Evolutionary conservation across 768 basidiomycete species (phyloP).

Genomic region (Trametes cingulata): DNA sequence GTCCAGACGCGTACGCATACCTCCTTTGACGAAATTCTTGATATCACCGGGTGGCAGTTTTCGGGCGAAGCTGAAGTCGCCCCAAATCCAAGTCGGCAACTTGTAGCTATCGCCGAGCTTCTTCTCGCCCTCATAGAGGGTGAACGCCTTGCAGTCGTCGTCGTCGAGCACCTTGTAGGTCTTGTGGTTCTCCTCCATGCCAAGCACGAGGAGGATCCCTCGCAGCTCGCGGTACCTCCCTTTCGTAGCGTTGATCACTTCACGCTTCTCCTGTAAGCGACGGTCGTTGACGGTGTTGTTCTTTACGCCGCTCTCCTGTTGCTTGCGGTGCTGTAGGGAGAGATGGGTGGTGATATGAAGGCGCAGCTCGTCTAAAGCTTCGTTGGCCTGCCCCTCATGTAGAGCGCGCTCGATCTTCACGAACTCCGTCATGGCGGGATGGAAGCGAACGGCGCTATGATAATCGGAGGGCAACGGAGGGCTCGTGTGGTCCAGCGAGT

Average conservation of each 20-base stretch:
- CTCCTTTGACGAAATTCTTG: too few relatives aligned
- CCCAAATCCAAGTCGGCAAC: neutral
- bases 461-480: neutral
- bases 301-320: neutral
- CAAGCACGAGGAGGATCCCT: neutral
- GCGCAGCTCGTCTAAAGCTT: slow-evolving; percentile 5
- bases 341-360: slow-evolving; percentile 1
- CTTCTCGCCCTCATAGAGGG: neutral
- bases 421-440: neutral
- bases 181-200: neutral
- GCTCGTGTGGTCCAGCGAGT: neutral
- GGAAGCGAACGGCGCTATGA: neutral
- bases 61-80: neutral
- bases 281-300: neutral
- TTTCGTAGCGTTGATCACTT: neutral
- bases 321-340: neutral
- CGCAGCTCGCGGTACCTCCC: neutral
- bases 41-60: too few relatives aligned
- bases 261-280: neutral
- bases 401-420: neutral
- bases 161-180: neutral
- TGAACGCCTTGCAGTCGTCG: neutral
- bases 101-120: neutral
- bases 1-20: too few relatives aligned
- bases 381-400: slow-evolving; percentile 3